These are phyloP conservation scores for Podaxis carcinomalis DNA, from an alignment of 768 basidiomycete genomes.

Conservation along the genomic window DNA sequence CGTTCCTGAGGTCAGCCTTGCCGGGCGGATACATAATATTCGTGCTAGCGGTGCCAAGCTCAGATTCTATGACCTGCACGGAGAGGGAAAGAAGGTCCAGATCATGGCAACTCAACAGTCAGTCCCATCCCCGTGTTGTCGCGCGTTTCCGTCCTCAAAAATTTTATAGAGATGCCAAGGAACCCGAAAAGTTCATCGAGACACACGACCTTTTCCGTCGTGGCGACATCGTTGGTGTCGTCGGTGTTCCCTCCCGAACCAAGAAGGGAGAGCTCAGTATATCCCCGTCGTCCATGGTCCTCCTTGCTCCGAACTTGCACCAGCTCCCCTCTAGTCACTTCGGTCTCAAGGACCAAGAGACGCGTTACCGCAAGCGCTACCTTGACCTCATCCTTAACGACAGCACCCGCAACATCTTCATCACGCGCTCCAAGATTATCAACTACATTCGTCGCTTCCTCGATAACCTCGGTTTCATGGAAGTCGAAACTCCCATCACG, in stretches of 20 bases:
- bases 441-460: constrained; percentile 92
- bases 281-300: constrained; percentile 70
- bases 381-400: constrained; percentile 96
- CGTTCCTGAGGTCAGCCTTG: constrained; percentile 56
- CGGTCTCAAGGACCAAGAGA: constrained; percentile 96
- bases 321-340: constrained; percentile 91
- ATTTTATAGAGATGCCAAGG: constrained; percentile 50
- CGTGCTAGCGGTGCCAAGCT: constrained; percentile 80
- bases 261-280: constrained; percentile 96
- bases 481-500: constrained; percentile 99
- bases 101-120: constrained; percentile 89
- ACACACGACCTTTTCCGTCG: constrained; percentile 87
- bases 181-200: constrained; percentile 60
- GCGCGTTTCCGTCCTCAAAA: neutral
- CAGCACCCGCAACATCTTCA: constrained; percentile 83
- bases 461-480: constrained; percentile 90
- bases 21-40: constrained; percentile 91
- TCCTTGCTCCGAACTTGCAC: constrained; percentile 95
- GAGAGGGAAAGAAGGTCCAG: constrained; percentile 91
- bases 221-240: constrained; percentile 94
- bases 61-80: constrained; percentile 90
- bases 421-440: constrained; percentile 85
- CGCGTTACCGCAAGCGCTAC: constrained; percentile 97
- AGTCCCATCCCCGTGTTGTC: constrained; percentile 22
- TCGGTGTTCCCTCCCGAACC: constrained; percentile 84